Base-by-base conservation (phyloP, 129 eudicot species). In the Dittrichia graveolens region DNA sequence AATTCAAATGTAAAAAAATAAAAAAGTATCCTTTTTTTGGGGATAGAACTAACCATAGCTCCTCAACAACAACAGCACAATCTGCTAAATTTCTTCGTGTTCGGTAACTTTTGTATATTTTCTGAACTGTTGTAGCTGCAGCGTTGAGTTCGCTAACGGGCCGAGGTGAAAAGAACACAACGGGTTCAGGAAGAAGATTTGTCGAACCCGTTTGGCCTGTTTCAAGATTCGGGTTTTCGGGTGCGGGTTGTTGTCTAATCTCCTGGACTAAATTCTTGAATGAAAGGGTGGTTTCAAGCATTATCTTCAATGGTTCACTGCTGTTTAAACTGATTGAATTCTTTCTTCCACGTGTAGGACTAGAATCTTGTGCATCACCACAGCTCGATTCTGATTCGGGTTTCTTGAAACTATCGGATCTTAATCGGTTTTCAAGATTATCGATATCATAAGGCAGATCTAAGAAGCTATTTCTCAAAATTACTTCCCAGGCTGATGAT, bases 1-100 rank as follows among this genome's bases (percentile, higher is more conserved):
- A 52, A 15, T 15, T 16, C 8, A 24, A 1, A 24, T 43, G 10
- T n/a, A 2, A 37, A 54, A 18, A 42, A 5, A 46, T 2, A 2
- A 40, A 67, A 3, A 9, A 62, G 34, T 3, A n/a, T 15, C 7
- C 4, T 43, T 15, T 7, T 3, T 16, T 64, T 41, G 19, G 54
- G 40, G 69, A 4, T 42, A 41, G 34, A 76, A 89, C 93, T 52
- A 46, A 92, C 96, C 98, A 92, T 67, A 92, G 81, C 72, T 92
- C 98, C 76, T 92, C 98, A 53, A 83, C 88, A 38, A 92, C 95
- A 71, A 89, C 98, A 13, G 98, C 96, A 80, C 98, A 89, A 87
- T 92, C 98, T 1, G 96, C 96, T 55, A 92, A 85, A 48, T 87
- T 92, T 80, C 98, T 79, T 69, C 98, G 60, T 49, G 98, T 92